phyloP scores from a whole-genome alignment of 2,329 filamentous ascomycete genomes.

The Colletotrichum theobromicola region DNA sequence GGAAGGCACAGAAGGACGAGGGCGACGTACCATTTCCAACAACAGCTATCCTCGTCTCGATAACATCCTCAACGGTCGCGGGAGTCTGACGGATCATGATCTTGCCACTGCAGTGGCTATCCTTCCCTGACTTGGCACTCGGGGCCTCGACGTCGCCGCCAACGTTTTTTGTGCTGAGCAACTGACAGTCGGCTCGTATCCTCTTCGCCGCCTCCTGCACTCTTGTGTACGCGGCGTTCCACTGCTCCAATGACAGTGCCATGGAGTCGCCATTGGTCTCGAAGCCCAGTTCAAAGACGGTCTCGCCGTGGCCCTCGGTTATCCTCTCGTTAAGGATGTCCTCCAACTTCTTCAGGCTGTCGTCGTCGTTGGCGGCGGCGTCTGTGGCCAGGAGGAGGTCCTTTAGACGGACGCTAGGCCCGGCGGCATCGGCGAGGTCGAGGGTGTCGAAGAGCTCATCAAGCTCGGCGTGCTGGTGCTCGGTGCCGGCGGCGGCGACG shows the following conservation, averaged over 20 bases:
- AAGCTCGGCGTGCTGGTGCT: constrained; percentile 81
- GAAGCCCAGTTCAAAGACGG: constrained; percentile 88
- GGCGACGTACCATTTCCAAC: constrained; percentile 79
- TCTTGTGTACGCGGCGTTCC: constrained; percentile 73
- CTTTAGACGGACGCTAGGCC: constrained; percentile 70
- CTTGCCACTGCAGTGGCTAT: constrained; percentile 82
- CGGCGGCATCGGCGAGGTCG: constrained; percentile 72
- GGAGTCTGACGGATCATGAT: constrained; percentile 81
- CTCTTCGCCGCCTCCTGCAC: constrained; percentile 69
- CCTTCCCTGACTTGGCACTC: constrained; percentile 63
- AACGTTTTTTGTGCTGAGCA: constrained; percentile 90
- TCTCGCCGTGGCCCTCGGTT: constrained; percentile 85
- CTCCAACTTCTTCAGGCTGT: constrained; percentile 66
- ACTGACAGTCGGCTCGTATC: constrained; percentile 75
- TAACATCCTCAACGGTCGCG: constrained; percentile 80
- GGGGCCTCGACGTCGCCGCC: constrained; percentile 77
- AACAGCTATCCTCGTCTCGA: constrained; percentile 94
- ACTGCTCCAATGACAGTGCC: constrained; percentile 75
- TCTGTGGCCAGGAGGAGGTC: constrained; percentile 73
- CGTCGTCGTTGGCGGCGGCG: constrained; percentile 44
- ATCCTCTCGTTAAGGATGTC: constrained; percentile 72
- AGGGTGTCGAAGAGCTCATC: constrained; percentile 92
- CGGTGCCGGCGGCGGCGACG: constrained; percentile 27
- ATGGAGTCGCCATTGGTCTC: constrained; percentile 90
- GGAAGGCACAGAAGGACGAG: neutral